Evolutionary conservation across 305 asterid genomes (phyloP), one percentile per base, ranked within the genome.

Genomic region (Plantago coronopus): DNA sequence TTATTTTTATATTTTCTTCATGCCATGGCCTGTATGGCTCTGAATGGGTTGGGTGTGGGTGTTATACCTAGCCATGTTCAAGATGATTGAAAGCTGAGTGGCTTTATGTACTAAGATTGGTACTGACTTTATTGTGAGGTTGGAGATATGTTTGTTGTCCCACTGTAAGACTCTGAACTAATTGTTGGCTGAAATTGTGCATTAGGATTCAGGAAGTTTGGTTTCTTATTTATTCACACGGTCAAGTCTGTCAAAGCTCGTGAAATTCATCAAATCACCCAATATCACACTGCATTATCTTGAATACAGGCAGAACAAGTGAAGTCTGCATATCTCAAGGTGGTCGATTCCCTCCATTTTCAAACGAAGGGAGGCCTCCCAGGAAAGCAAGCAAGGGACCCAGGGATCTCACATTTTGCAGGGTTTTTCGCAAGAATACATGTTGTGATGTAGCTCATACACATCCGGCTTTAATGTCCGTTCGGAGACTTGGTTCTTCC

Each of bases 371-470:
- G 58, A 85, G 78, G 48, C 75, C 97, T 54, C 99, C 99, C 38
- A 77, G 75, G 72, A 93, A 77, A 76, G 88, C 85, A 57, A 82
- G 73, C 69, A 93, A 89, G 69, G 95, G 97, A 21, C 79, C 84
- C 59, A 79, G 72, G 62, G 99, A 93, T 81, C 73, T 93, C 73
- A 85, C 84, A 53, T 86, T 87, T 55, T 93, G 99, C 76, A 81
- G 99, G 76, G 81, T 93, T 54, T 93, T 83, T 67, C 95, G 95
- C 20, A 89, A 76, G 63, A 83, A 66, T 67, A 89, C 97, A 20
- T 93, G 99, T 74, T 93, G 99, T 69, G 99, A 93, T 78, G 78
- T 79, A 46, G 65, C 81, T 53, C 97, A 93, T 74, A 89, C 96
- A 0, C 96, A 81, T 78, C 93, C 95, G 63, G 95, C 95, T 72